Evolutionary conservation across 768 basidiomycete species (phyloP), one percentile per base, ranked within the genome.

Genomic region (Boletales sp.): DNA sequence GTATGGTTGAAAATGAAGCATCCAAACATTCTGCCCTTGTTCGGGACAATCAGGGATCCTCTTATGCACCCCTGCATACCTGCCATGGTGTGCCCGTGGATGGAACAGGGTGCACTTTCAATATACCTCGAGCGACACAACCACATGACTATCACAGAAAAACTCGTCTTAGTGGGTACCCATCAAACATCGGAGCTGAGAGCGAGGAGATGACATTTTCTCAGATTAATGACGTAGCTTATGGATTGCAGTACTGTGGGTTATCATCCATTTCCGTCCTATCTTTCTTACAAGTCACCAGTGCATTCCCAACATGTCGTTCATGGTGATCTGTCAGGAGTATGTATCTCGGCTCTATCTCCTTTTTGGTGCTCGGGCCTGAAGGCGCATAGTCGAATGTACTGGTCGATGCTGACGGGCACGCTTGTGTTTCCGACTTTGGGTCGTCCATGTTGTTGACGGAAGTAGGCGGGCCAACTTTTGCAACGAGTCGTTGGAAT

Each of bases 11-110:
- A 33, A n/a, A 5, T 48, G 15, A 12, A 34, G 19, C 46, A 48
- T 21, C 18, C 39, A 1, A 41, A 48, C 11, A 32, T 48, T 34
- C 25, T 41, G 19, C 46, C 39, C 5, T 19, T 33, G 10, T 17
- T 41, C 3, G 39, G 39, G n/a, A 48, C 32, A 4, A 14, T 46
- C n/a, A 38, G n/a, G 5, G 46, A 48, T 15, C 7, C 14, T 17
- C 8, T 9, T 10, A 21, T 17, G 10, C 14, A 28, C 14, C 15
- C 46, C 2, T 30, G 25, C 8, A 31, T 48, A 41, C 46, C 46
- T 15, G 46, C 46, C 6, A 34, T 48, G 46, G 46, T 48, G 10
- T 48, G 39, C 33, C 46, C 46, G 15, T 48, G 46, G 46, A 12
- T 32, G 12, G 39, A 41, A 34, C 21, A 33, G 8, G 38, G 39